Evolutionary conservation across 352 stramenopile genomes (phyloP).

Genomic region (Globisporangium irregulare): DNA sequence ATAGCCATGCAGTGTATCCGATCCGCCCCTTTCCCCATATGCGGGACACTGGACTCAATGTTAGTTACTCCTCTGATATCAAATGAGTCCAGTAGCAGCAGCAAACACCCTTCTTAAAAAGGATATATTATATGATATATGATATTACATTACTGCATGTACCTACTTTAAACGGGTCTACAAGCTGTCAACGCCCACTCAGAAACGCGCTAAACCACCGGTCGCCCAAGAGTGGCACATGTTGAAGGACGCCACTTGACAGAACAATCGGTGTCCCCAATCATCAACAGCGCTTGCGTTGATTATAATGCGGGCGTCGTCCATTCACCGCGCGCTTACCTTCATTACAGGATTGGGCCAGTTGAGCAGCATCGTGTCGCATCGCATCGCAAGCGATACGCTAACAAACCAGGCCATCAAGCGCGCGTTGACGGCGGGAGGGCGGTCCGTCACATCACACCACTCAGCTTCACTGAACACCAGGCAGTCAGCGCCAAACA

Average conservation of each 20-base stretch:
- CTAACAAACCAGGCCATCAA: neutral
- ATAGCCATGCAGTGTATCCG: neutral
- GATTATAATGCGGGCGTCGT: neutral
- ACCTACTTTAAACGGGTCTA: neutral
- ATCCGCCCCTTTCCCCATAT: neutral
- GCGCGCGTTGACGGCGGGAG: neutral
- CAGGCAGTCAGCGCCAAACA: neutral
- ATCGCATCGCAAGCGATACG: neutral
- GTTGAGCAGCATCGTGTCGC: neutral
- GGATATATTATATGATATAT: fast-evolving
- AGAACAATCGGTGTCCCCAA: neutral
- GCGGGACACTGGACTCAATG: neutral
- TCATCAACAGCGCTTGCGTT: neutral
- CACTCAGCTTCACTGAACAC: neutral
- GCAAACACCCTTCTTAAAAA: neutral
- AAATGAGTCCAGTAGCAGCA: neutral
- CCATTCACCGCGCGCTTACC: neutral
- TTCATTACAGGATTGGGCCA: neutral
- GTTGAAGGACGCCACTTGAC: neutral
- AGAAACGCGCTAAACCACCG: neutral
- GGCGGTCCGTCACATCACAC: neutral
- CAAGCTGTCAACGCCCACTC: neutral
- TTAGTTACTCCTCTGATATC: neutral
- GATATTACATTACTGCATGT: neutral
- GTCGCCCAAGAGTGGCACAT: neutral